Base-by-base conservation (phyloP, 2,329 filamentous ascomycete genomes). In the Daldinia sp. region DNA sequence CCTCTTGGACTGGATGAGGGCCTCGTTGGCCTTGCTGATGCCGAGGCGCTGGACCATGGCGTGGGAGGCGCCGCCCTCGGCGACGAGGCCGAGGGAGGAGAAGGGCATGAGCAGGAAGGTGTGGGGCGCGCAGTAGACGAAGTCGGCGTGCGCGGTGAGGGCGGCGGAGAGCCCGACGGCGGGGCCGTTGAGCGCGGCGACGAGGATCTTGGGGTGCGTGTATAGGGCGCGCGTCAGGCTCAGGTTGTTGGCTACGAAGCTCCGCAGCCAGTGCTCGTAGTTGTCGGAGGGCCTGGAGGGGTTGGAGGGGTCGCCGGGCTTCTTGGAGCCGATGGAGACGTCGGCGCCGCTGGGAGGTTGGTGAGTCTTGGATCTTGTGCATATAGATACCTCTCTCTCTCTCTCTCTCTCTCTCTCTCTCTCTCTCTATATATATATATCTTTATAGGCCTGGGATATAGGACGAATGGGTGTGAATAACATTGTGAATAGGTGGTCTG, bases 51-150 rank as follows among this genome's bases (percentile, higher is more conserved):
- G 87, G 13, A 96, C 93, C 64, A 98, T 91, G 0, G 90, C 93
- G 62, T 89, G 84, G 15, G 90, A 93, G 0, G 94, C 90, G 53
- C 91, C 93, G 44, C 95, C 96, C 82, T 98, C 96, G 61, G 94
- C 88, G 0, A 98, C 94, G 0, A 99, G 88, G 1, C 96, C 95
- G 0, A 98, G 87, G 0, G 92, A 95, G 4, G 90, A 91, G 82
- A 98, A 98, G 3, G 96, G 96, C 0, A 94, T 97, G 28, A 98
- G 89, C 28, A 98, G 85, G 81, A 93, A 99, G 33, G 94, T 84
- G 73, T 92, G 87, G 0, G 94, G 94, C 0, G 91, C 86, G 77
- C 88, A 90, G 85, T 98, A 98, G 79, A 98, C 88, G 83, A 98
- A 98, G 84, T 98, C 96, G 26, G 92, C 92, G 79, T 93, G 92